Conservation (phyloP, 495 filamentous ascomycete genomes). For the Staphylotrichum longicolle region DNA sequence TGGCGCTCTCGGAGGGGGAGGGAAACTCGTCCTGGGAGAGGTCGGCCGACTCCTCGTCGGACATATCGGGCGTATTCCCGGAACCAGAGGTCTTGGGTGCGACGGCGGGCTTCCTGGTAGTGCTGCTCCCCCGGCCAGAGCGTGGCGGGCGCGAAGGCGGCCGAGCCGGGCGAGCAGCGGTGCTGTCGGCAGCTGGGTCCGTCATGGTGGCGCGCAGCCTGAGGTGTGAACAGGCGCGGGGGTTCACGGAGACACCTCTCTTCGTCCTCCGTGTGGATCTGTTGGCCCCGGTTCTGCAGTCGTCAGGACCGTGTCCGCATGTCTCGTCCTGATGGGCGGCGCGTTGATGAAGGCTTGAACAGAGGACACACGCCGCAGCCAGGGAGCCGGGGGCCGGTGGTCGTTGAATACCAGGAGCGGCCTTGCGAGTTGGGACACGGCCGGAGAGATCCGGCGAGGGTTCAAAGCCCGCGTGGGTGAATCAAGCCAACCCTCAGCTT, state of each 20-base stretch:
- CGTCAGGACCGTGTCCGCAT: conserved; percentile 2
- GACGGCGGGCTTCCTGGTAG: conserved; percentile 22
- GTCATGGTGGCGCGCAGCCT: conserved; percentile 20
- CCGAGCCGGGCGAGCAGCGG: conserved; percentile 24
- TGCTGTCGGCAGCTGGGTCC: conserved; percentile 18
- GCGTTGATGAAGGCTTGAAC: conserved; percentile 9
- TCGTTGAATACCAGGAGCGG: conserved; percentile 8
- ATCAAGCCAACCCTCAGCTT: conserved; percentile 10
- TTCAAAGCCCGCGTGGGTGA: conserved; percentile 13
- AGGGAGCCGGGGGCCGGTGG: conserved; percentile 4
- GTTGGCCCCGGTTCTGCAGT: conserved; percentile 10
- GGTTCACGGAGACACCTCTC: neutral
- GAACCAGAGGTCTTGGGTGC: conserved; percentile 18
- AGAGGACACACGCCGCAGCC: conserved; percentile 6
- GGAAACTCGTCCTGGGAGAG: conserved; percentile 34
- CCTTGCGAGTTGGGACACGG: conserved; percentile 3
- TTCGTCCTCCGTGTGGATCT: conserved; percentile 6
- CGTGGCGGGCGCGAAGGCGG: conserved; percentile 29
- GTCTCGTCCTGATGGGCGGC: conserved; percentile 6
- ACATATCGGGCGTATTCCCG: conserved; percentile 32
- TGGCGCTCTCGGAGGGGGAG: conserved; percentile 35
- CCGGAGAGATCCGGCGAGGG: conserved; percentile 16
- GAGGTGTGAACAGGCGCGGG: neutral
- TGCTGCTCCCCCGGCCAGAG: conserved; percentile 22
- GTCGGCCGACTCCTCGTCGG: conserved; percentile 38